A percentile compares a stretch with the other conserved stretches of the same genome.
Evolutionary conservation across 371 early-diverging fungal species (phyloP).

Genomic region (Parasitella parasitica): DNA sequence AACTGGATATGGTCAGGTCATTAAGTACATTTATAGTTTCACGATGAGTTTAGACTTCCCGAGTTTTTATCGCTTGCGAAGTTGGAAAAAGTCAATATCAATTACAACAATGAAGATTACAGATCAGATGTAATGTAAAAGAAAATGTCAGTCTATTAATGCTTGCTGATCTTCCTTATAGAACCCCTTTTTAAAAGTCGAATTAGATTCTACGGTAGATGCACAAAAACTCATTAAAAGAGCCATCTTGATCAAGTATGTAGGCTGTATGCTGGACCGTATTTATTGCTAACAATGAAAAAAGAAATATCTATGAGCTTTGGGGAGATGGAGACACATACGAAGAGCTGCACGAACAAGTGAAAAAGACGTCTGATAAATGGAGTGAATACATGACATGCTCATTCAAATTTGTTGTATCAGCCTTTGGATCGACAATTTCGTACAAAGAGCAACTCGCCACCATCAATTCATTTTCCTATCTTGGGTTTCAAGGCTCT

Average conservation of each 20-base stretch:
- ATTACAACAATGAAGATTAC: conserved; percentile 55
- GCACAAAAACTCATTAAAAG: conserved; percentile 78
- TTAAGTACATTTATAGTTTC: conserved; percentile 31
- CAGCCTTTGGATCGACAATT: conserved; percentile 74
- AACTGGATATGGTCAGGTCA: neutral
- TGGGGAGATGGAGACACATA: conserved; percentile 74
- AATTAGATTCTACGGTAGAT: conserved; percentile 66
- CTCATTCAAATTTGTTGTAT: conserved; percentile 84
- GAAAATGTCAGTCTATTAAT: neutral
- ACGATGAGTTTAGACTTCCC: conserved; percentile 73
- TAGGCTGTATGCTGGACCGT: too few relatives aligned
- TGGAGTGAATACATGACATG: conserved; percentile 60
- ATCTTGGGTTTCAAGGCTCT: conserved; percentile 28
- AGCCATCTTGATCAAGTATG: conserved; percentile 83
- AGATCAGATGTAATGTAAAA: conserved; percentile 45
- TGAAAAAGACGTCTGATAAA: conserved; percentile 58
- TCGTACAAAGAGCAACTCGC: conserved; percentile 67
- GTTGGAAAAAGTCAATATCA: conserved; percentile 65
- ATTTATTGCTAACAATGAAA: too few relatives aligned
- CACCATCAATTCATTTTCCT: conserved; percentile 66
- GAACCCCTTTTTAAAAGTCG: conserved; percentile 80
- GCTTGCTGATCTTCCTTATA: conserved; percentile 16
- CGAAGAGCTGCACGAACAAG: conserved; percentile 60
- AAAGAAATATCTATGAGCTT: conserved; percentile 76
- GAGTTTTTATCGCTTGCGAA: conserved; percentile 83